These are phyloP conservation scores for Telopea speciosissima DNA, from an alignment of 177 flowering plant species.

Conservation along the genomic window DNA sequence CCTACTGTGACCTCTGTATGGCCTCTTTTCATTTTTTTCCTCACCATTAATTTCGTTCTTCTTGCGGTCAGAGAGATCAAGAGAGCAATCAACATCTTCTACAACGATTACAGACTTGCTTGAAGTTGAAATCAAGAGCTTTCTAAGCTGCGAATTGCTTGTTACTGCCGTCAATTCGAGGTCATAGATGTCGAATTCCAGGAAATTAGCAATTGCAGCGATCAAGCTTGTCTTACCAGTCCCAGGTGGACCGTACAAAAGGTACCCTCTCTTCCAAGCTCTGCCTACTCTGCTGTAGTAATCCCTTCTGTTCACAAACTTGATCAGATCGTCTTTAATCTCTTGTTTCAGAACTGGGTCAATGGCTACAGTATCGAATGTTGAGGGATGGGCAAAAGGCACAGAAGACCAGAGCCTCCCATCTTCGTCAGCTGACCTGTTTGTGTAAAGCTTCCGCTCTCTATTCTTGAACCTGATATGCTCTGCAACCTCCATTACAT, in stretches of 20 bases:
- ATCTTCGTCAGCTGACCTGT: neutral
- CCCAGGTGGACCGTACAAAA: neutral
- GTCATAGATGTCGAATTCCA: neutral
- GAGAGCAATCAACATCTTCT: neutral
- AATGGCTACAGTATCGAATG: neutral
- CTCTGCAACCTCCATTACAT: neutral
- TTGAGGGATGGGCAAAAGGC: neutral
- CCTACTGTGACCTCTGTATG: neutral
- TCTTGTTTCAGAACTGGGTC: conserved; percentile 1
- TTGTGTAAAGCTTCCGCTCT: neutral
- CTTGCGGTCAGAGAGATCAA: neutral
- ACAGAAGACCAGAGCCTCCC: neutral
- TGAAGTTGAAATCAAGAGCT: neutral
- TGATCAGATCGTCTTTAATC: conserved; percentile 1
- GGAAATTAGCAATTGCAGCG: neutral
- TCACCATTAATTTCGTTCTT: neutral
- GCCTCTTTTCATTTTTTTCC: neutral
- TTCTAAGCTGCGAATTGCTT: neutral
- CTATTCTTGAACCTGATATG: neutral
- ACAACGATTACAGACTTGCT: neutral
- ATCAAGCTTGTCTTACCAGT: neutral
- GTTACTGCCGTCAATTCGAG: neutral
- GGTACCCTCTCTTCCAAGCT: neutral
- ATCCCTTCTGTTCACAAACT: neutral
- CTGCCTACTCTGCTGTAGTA: neutral